Percentiles rank a stretch among this genome's conserved stretches.
Conservation (phyloP, 305 asterid genomes). For the Plantago lanceolata region DNA sequence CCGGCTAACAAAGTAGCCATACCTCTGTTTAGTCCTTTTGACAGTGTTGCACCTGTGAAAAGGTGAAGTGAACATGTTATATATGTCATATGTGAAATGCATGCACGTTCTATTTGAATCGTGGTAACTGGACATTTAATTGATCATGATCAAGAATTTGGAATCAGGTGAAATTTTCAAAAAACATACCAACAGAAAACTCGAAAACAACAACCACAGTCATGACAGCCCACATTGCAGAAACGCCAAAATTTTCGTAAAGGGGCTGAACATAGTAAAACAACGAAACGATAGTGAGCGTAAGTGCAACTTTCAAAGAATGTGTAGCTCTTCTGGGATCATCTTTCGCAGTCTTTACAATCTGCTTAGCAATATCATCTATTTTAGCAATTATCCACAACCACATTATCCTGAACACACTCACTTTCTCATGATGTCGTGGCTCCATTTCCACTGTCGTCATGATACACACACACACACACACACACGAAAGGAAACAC, state of each 20-base stretch:
- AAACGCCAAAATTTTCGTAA: constrained; percentile 55
- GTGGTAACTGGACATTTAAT: not conserved
- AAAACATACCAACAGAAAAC: constrained; percentile 56
- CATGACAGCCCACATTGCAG: constrained; percentile 83
- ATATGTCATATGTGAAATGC: not conserved
- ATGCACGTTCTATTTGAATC: not conserved
- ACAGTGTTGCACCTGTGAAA: constrained; percentile 62
- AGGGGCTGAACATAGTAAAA: constrained; percentile 64
- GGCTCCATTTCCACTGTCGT: constrained; percentile 37
- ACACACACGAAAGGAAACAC: not conserved
- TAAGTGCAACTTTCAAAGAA: constrained; percentile 66
- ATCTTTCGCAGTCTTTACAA: constrained; percentile 43
- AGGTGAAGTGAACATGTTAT: constrained; percentile 1
- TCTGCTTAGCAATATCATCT: constrained; percentile 26
- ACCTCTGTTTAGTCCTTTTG: constrained; percentile 68
- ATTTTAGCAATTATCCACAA: constrained; percentile 35
- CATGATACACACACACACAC: not conserved
- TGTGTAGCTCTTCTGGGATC: constrained; percentile 75
- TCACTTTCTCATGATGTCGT: constrained; percentile 25
- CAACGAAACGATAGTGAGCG: constrained; percentile 58
- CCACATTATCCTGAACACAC: constrained; percentile 25
- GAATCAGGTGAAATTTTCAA: not conserved
- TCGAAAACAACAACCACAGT: constrained; percentile 84
- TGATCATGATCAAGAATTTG: not conserved
- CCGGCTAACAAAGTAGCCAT: constrained; percentile 66